These are phyloP conservation scores for Quercus robur DNA, from an alignment of 306 rosid genomes.

Conservation along the genomic window DNA sequence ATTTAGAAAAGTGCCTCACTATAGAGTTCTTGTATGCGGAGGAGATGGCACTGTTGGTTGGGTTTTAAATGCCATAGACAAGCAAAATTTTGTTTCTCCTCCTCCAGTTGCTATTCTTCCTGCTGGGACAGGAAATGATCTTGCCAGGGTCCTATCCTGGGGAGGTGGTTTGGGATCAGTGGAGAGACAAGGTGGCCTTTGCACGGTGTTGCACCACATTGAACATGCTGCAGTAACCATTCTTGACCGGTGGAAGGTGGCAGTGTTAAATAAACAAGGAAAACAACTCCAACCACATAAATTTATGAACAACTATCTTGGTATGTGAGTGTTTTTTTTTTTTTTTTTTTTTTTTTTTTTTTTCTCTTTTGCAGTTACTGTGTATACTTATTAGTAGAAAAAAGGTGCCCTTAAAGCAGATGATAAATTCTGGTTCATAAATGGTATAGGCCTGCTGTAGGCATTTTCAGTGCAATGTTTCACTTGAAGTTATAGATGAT, in stretches of 20 bases:
- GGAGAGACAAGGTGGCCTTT: constrained; percentile 98
- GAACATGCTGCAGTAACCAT: constrained; percentile 96
- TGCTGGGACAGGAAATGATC: constrained; percentile 98
- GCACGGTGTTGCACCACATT: constrained; percentile 81
- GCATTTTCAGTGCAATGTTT: neutral
- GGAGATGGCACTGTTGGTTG: constrained; percentile 99
- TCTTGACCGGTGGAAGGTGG: constrained; percentile 96
- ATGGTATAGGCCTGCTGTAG: neutral
- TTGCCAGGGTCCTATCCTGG: constrained; percentile 96
- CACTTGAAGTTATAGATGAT: neutral
- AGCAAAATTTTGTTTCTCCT: constrained; percentile 94
- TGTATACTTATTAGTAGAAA: neutral
- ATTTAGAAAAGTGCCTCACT: constrained; percentile 94
- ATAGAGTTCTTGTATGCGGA: constrained; percentile 91
- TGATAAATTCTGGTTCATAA: constrained; percentile 11
- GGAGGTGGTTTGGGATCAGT: constrained; percentile 99
- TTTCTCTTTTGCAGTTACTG: neutral
- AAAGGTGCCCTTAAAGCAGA: constrained; percentile 8
- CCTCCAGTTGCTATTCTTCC: constrained; percentile 99
- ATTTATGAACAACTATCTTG: constrained; percentile 94
- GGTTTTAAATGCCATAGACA: constrained; percentile 89
- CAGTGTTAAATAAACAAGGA: constrained; percentile 58
- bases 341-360: constrained; percentile 13
- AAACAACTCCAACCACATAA: constrained; percentile 65
- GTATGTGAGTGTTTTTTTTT: constrained; percentile 42